Evolutionary conservation across 2,329 filamentous ascomycete species (phyloP).

Genomic region (Plenodomus biglobosus): DNA sequence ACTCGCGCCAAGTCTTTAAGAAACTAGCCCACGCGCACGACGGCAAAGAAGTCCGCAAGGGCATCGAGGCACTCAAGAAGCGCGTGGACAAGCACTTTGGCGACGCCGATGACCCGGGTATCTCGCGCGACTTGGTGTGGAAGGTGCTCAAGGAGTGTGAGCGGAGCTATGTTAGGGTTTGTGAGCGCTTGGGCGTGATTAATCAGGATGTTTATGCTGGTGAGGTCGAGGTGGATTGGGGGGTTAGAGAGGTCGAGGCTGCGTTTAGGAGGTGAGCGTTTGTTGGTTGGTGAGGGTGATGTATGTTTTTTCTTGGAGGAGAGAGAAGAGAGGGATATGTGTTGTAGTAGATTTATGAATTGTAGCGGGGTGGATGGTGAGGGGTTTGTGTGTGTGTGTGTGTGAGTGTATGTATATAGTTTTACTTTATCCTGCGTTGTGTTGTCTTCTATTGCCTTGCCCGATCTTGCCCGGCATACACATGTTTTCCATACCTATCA

Average conservation of each 20-base stretch:
- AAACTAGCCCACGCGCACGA: conserved; percentile 83
- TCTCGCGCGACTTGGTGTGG: conserved; percentile 61
- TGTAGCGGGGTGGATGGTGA: no score
- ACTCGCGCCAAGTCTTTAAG: conserved; percentile 80
- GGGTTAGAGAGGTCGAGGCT: conserved; percentile 28
- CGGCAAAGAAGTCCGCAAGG: conserved; percentile 79
- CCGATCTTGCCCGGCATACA: no score
- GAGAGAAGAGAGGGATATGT: background rate
- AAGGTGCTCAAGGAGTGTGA: conserved; percentile 65
- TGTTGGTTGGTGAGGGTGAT: background rate
- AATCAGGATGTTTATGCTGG: conserved; percentile 51
- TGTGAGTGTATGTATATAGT: no score
- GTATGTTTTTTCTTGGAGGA: no score
- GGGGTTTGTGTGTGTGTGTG: no score
- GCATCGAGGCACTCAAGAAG: conserved; percentile 86
- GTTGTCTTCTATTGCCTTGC: no score
- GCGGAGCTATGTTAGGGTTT: conserved; percentile 55
- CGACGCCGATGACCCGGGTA: conserved; percentile 73
- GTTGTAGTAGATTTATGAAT: no score
- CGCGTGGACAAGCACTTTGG: conserved; percentile 97
- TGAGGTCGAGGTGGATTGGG: conserved; percentile 48
- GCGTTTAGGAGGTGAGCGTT: conserved; percentile 31
- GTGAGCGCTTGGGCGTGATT: conserved; percentile 52
- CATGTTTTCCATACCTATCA: no score
- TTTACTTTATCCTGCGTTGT: no score